Conservation (phyloP, 176 grass and related monocot species). For the Avena insularis region DNA sequence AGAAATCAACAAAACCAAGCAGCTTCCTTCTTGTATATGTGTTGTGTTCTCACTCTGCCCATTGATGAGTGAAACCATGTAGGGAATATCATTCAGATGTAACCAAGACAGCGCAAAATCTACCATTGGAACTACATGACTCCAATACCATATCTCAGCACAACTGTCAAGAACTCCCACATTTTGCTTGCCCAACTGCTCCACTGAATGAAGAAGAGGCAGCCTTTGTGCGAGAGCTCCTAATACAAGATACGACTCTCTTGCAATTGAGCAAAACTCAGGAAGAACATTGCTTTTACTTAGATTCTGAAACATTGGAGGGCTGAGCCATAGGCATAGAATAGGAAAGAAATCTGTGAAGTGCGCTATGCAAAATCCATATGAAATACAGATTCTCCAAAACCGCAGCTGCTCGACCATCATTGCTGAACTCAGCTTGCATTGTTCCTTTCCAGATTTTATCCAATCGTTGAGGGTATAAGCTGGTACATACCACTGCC, state of each 20-base stretch:
- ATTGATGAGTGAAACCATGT: constrained; percentile 41
- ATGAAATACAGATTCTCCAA: constrained; percentile 88
- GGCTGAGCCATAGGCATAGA: constrained; percentile 76
- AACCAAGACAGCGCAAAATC: constrained; percentile 80
- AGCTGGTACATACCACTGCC: constrained; percentile 72
- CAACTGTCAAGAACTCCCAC: constrained; percentile 30
- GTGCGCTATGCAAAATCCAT: constrained; percentile 74
- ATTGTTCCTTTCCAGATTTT: constrained; percentile 64
- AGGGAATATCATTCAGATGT: constrained; percentile 59
- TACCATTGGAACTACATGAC: constrained; percentile 80
- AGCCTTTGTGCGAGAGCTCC: constrained; percentile 73
- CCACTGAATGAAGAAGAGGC: constrained; percentile 71
- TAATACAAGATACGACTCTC: constrained; percentile 87
- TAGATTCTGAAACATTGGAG: constrained; percentile 67
- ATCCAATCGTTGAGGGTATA: constrained; percentile 81
- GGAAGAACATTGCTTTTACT: constrained; percentile 58
- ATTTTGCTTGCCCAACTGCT: constrained; percentile 56
- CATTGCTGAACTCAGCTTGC: constrained; percentile 71
- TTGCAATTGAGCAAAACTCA: constrained; percentile 82
- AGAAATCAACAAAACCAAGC: constrained; percentile 79
- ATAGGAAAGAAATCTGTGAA: constrained; percentile 88
- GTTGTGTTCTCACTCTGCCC: constrained; percentile 38
- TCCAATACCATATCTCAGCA: constrained; percentile 77
- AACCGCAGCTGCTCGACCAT: constrained; percentile 87
- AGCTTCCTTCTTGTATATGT: constrained; percentile 41